Evolutionary conservation across 1,284 basidiomycete genomes (phyloP).

Genomic region (Ceratobasidium sp.): DNA sequence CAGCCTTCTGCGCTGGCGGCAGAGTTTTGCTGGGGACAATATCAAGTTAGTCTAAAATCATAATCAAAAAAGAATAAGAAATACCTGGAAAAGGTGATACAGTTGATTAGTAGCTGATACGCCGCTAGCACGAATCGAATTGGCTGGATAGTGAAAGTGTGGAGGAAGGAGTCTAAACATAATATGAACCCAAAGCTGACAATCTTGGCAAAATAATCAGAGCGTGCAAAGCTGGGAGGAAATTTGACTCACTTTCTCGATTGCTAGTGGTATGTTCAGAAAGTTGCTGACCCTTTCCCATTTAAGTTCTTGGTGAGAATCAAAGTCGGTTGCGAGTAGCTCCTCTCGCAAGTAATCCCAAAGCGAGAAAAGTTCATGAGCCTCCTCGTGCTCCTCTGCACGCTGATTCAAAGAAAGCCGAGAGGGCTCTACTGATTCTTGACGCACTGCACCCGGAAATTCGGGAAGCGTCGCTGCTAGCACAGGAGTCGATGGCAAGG

Average conservation of each 20-base stretch:
- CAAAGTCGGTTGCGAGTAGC: constrained; percentile 89
- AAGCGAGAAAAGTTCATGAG: constrained; percentile 74
- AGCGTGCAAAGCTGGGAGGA: not conserved
- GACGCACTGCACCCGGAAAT: constrained; percentile 28
- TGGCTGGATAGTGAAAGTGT: constrained; percentile 97
- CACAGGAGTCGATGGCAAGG: constrained; percentile 74
- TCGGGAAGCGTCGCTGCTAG: constrained; percentile 36
- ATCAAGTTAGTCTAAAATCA: not conserved
- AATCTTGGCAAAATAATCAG: constrained; percentile 67
- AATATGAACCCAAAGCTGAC: constrained; percentile 93
- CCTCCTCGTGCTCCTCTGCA: constrained; percentile 2
- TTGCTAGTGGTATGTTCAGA: constrained; percentile 89
- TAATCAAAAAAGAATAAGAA: constrained; percentile 45
- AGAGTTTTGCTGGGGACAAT: constrained; percentile 59
- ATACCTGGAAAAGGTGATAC: constrained; percentile 49
- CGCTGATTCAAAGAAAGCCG: constrained; percentile 11
- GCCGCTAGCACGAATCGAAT: constrained; percentile 85
- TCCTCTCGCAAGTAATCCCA: constrained; percentile 95
- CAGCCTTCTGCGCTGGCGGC: constrained; percentile 91
- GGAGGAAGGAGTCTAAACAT: constrained; percentile 97
- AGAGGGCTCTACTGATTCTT: not conserved
- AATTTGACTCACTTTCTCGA: constrained; percentile 81
- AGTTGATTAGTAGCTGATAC: constrained; percentile 69
- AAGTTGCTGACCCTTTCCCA: constrained; percentile 99
- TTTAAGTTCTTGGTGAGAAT: constrained; percentile 92